Conservation (phyloP, 2,329 filamentous ascomycete species). For the Pseudogymnoascus sp. region DNA sequence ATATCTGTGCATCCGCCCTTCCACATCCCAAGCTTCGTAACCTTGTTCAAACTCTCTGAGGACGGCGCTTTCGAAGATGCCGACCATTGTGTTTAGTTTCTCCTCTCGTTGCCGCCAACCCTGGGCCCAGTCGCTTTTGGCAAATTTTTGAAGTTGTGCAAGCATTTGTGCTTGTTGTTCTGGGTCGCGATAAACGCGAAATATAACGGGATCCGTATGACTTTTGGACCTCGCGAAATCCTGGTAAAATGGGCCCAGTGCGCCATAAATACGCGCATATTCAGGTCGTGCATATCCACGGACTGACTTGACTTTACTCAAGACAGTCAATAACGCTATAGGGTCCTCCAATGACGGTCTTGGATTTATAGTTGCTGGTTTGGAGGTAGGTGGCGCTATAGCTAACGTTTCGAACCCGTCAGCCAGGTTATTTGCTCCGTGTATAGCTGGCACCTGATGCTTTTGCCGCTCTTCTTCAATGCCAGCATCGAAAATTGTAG, state of each 20-base stretch:
- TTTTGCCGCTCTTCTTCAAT: slow-evolving; percentile 55
- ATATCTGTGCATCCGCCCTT: slow-evolving; percentile 82
- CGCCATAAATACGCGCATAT: slow-evolving; percentile 85
- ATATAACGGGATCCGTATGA: slow-evolving; percentile 75
- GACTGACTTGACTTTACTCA: slow-evolving; percentile 67
- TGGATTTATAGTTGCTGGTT: slow-evolving; percentile 23
- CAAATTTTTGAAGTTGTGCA: slow-evolving; percentile 69
- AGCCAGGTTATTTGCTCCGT: slow-evolving; percentile 32
- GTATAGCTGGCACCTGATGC: slow-evolving; percentile 26
- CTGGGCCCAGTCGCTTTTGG: slow-evolving; percentile 70
- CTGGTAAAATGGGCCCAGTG: slow-evolving; percentile 79
- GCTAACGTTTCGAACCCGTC: slow-evolving; percentile 79
- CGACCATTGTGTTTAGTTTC: slow-evolving; percentile 65
- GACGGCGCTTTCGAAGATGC: slow-evolving; percentile 84
- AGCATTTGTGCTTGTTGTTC: slow-evolving; percentile 88
- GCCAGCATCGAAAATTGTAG: slow-evolving; percentile 68
- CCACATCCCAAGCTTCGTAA: slow-evolving; percentile 80
- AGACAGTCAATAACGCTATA: slow-evolving; percentile 54
- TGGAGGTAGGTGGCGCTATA: slow-evolving; percentile 37
- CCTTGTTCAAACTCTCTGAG: slow-evolving; percentile 88
- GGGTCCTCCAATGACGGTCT: slow-evolving; percentile 47
- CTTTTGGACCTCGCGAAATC: slow-evolving; percentile 67
- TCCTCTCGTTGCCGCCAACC: slow-evolving; percentile 66
- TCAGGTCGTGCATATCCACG: slow-evolving; percentile 81
- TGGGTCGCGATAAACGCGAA: slow-evolving; percentile 79